These are phyloP conservation scores for Vigna radiata DNA, from an alignment of 306 rosid genomes.

Conservation along the genomic window DNA sequence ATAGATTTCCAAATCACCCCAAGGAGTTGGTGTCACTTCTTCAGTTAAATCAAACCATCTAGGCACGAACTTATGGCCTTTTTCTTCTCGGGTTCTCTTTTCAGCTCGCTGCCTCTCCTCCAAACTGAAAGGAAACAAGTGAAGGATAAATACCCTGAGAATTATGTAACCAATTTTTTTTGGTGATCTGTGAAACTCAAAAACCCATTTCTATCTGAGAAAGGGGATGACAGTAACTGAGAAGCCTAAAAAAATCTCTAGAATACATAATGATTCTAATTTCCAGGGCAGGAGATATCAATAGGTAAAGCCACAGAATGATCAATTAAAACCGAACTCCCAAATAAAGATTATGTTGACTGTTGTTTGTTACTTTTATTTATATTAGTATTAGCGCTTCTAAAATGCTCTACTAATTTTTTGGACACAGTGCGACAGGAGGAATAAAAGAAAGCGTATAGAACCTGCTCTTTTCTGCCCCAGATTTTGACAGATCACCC, in stretches of 20 bases:
- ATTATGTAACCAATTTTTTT: conserved; percentile 18
- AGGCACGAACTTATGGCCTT: conserved; percentile 63
- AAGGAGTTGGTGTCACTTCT: conserved; percentile 83
- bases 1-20: conserved; percentile 95
- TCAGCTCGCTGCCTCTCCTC: conserved; percentile 96
- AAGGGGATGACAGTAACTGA: conserved; percentile 27
- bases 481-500: conserved; percentile 86
- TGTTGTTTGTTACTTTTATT: conserved; percentile 14
- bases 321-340: neutral
- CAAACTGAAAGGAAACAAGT: conserved; percentile 56
- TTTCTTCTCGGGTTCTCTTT: conserved; percentile 72
- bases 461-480: conserved; percentile 87
- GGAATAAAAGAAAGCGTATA: conserved; percentile 34
- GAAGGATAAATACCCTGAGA: conserved; percentile 1
- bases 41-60: conserved; percentile 88
- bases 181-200: conserved; percentile 16
- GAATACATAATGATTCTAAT: conserved; percentile 1
- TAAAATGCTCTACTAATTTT: conserved; percentile 11
- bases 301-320: neutral
- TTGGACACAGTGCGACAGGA: neutral
- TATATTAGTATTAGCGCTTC: conserved; percentile 31
- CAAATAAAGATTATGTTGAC: conserved; percentile 9
- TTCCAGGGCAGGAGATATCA: neutral
- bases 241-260: conserved; percentile 18
- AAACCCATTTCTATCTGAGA: conserved; percentile 25